A percentile compares a stretch with the other conserved stretches of the same genome.
Conservation (phyloP, 495 filamentous ascomycete genomes). For the Neurospora sp. region DNA sequence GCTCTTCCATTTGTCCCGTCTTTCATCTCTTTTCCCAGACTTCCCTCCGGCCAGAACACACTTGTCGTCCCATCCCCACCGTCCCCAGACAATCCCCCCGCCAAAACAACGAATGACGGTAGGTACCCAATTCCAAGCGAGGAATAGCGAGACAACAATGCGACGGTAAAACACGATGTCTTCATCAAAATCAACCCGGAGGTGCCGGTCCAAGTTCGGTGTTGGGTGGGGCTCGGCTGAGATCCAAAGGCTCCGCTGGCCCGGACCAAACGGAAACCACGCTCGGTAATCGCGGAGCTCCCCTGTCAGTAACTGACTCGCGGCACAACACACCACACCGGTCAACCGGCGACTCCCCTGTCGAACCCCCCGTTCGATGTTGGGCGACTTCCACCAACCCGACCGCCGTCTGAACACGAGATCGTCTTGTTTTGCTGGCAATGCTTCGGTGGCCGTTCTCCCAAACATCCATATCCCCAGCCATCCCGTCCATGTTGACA, state of each 20-base stretch:
- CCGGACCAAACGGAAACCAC: background rate
- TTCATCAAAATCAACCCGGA: background rate
- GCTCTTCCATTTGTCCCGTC: background rate
- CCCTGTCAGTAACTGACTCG: background rate
- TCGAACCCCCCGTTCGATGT: background rate
- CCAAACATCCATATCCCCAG: background rate
- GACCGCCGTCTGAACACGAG: background rate
- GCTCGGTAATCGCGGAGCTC: background rate
- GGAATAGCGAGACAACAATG: background rate
- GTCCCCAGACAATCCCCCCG: background rate
- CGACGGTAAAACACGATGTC: background rate
- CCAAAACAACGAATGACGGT: background rate
- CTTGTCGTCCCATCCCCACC: background rate
- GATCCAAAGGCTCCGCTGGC: background rate
- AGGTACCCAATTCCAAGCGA: background rate
- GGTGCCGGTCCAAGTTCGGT: background rate
- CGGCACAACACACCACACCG: background rate
- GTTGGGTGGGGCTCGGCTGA: background rate
- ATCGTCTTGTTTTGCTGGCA: background rate
- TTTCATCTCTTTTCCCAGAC: background rate
- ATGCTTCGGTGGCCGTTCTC: background rate
- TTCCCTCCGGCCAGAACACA: background rate
- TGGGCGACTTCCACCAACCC: background rate
- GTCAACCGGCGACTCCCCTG: background rate
- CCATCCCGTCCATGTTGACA: background rate